Percentiles rank a stretch among this genome's conserved stretches.
Conservation (phyloP, 306 rosid genomes). For the Glycine soja region DNA sequence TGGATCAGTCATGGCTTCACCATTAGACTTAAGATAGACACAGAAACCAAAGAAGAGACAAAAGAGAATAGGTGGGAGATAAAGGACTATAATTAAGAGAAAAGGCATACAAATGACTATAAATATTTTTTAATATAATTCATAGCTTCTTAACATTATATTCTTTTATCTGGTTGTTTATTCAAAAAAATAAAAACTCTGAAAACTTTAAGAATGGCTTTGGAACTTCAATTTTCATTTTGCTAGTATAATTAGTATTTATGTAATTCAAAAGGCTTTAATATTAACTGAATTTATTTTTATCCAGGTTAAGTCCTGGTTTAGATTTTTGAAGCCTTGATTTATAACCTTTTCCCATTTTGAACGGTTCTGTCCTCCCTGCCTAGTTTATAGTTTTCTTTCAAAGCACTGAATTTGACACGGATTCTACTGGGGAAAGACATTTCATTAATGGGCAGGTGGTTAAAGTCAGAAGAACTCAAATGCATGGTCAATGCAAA, state of each 20-base stretch:
- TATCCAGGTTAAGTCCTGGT: not conserved
- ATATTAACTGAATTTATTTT: not conserved
- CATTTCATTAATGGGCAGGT: not conserved
- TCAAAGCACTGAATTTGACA: not conserved
- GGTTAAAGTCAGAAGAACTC: not conserved
- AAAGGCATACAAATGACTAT: too few species aligned
- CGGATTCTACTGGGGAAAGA: not conserved
- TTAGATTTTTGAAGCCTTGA: too few species aligned
- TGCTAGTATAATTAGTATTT: too few species aligned
- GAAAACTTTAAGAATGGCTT: too few species aligned
- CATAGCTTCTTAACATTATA: not conserved
- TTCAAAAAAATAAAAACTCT: not conserved
- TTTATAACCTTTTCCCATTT: not conserved
- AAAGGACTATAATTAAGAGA: too few species aligned
- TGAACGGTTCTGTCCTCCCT: not conserved
- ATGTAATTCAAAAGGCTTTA: too few species aligned
- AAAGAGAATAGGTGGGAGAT: too few species aligned
- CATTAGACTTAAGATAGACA: too few species aligned
- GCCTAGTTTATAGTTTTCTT: not conserved
- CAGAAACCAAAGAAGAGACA: too few species aligned
- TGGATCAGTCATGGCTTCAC: too few species aligned
- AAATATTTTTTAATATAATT: too few species aligned
- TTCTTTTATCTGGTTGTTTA: not conserved
- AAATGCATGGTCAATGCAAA: not conserved
- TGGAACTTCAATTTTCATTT: too few species aligned